Base-by-base conservation (phyloP, 768 basidiomycete species). In the Trametopsis cervina region DNA sequence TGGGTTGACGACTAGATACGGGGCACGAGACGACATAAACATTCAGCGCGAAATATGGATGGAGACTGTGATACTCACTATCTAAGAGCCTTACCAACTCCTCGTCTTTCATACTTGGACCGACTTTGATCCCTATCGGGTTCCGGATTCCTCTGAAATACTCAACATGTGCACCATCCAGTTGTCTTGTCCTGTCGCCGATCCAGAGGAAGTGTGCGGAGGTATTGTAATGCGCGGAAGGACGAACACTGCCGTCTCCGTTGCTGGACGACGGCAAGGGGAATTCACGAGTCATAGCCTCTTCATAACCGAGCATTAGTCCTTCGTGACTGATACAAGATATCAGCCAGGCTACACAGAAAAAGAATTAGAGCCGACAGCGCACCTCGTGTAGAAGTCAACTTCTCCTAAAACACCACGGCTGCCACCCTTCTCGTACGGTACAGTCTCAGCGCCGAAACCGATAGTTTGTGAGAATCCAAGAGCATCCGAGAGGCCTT, bases 151-250 rank as follows among this genome's bases (percentile, higher is more conserved):
- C 91, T 47, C 89, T 73, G 68, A 94, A 94, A 65, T 93, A 93
- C 69, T 98, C 95, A 25, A 97, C 83, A 62, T 99, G 96, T 3
- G 93, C 96, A 5, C 93, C 92, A 40, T 81, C 78, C 0, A 98
- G 71, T 65, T 95, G 90, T 35, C 95, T 72, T 4, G 95, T 99
- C 44, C 95, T 80, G 66, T 99, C 96, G 0, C 95, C 95, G 46
- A 99, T 89, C 95, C 95, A 99, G 42, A 97, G 66, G 67, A 96
- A 95, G 63, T 94, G 93, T 6, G 91, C 89, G 2, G 90, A 89
- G 13, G 89, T 87, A 62, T 97, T 95, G 68, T 95, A 97, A 63
- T 75, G 77, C 29, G 75, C 80, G 17, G 40, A 29, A 3, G 53
- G 53, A 22, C 27, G 25, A 18, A 46, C 42, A 4, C 26, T 33